phyloP scores from a whole-genome alignment of 441 rosid species.

The Breynia disticha region DNA sequence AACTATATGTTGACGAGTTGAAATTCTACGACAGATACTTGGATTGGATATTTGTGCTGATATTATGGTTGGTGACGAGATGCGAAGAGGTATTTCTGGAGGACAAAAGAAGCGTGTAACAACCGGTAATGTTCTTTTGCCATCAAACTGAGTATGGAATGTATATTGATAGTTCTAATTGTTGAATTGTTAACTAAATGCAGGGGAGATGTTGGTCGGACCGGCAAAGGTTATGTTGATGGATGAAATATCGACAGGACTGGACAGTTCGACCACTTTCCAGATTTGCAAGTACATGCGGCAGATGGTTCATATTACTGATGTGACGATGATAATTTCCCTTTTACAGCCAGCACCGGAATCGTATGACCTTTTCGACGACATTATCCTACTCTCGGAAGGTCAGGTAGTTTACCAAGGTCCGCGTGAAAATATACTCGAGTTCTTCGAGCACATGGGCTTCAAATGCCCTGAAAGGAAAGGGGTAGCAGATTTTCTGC shows the following conservation, averaged over 20 bases:
- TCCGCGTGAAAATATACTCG: conserved; percentile 51
- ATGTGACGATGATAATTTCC: conserved; percentile 65
- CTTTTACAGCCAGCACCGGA: conserved; percentile 95
- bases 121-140: conserved; percentile 35
- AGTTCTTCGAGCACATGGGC: conserved; percentile 66
- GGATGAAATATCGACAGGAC: conserved; percentile 93
- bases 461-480: conserved; percentile 86
- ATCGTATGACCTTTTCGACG: conserved; percentile 78
- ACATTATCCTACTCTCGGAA: conserved; percentile 66
- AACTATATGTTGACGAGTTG: conserved; percentile 7
- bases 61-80: conserved; percentile 62
- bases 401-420: conserved; percentile 83
- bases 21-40: conserved; percentile 45
- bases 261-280: conserved; percentile 84
- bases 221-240: conserved; percentile 74
- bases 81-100: conserved; percentile 90
- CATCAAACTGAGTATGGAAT: too few relatives aligned
- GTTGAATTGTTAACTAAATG: conserved; percentile 15
- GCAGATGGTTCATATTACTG: conserved; percentile 80
- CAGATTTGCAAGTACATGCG: conserved; percentile 73
- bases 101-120: conserved; percentile 90
- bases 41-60: conserved; percentile 85
- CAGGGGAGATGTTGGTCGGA: conserved; percentile 94
- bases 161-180: conserved; percentile 9
- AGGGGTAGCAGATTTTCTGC: conserved; percentile 85